Evolutionary conservation across 2,329 filamentous ascomycete genomes (phyloP).

Genomic region (Fusarium solani-melongenae): DNA sequence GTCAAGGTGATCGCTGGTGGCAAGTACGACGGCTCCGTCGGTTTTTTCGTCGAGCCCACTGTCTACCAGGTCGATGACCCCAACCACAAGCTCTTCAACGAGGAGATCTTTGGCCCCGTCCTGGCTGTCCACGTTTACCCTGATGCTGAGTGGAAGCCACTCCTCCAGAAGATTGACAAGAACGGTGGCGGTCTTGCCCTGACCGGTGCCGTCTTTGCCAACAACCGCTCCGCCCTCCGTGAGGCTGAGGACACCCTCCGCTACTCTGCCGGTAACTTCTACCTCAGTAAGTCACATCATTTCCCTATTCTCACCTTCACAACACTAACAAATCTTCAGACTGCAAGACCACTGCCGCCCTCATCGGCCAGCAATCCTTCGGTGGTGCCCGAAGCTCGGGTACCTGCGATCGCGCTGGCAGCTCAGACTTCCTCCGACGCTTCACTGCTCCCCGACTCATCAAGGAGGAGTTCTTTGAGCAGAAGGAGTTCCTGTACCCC

Average conservation of each 20-base stretch:
- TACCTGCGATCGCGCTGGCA: conserved; percentile 68
- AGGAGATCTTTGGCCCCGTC: conserved; percentile 86
- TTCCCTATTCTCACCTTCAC: accelerated
- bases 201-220: conserved; percentile 62
- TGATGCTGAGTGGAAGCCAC: conserved; percentile 61
- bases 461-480: conserved; percentile 59
- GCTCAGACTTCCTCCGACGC: conserved; percentile 59
- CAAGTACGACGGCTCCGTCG: conserved; percentile 78
- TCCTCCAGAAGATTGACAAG: conserved; percentile 52
- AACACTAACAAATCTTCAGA: conserved; percentile 39
- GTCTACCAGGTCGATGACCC: conserved; percentile 81
- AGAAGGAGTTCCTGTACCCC: conserved; percentile 58
- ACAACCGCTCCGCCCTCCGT: conserved; percentile 58
- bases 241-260: conserved; percentile 63
- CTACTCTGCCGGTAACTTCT: conserved; percentile 68
- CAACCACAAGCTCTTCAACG: conserved; percentile 76
- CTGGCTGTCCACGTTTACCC: conserved; percentile 81
- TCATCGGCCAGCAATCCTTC: conserved; percentile 67
- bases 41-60: conserved; percentile 86
- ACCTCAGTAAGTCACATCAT: conserved; percentile 53
- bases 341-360: conserved; percentile 66
- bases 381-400: conserved; percentile 64
- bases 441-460: conserved; percentile 64
- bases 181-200: conserved; percentile 57
- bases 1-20: conserved; percentile 81